Evolutionary conservation across 352 stramenopile genomes (phyloP), one percentile per base, ranked within the genome.

Genomic region (Aphanomyces cochlioides): DNA sequence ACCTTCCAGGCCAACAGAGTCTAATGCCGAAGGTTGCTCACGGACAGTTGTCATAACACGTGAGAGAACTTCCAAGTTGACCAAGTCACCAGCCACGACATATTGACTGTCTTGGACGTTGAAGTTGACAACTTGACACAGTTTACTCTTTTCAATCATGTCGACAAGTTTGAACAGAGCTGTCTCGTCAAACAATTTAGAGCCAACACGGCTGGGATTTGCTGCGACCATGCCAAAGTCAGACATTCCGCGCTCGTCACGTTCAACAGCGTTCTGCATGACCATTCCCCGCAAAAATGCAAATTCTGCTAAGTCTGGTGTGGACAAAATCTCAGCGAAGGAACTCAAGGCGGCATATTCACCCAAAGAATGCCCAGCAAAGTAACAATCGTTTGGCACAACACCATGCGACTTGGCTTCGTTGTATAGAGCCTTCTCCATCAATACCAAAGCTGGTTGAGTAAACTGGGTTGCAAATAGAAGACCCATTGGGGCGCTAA

Each of bases 81-180:
- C 79, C 21, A 88, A 87, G 36, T 93, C 83, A 38, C 87, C 87
- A 13, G 88, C 87, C 36, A 94, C 82, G 7, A 94, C 88, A 57
- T 94, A 94, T 78, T 96, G 88, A 2, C 75, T 73, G 67, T 82
- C 80, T 64, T 90, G 77, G 8, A 94, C 82, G 75, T 96, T 96
- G 64, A 88, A 93, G 74, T 95, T 96, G 53, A 96, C 87, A 4
- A 95, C 83, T 59, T 95, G 88, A 2, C 93, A 73, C 6, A 95
- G 78, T 47, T 90, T 73, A 73, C 90, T 79, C 28, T 75, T 67
- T 40, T 77, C 76, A 50, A 95, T 85, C 28, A 72, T 77, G 43
- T 90, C 76, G 5, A 96, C 88, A 36, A 93, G 67, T 12, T 78
- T 75, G 74, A 87, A 77, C 74, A 96, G 76, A 10, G 79, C 66